Conservation (phyloP, 78 protist species). For the Dictyostelium intermedium region DNA sequence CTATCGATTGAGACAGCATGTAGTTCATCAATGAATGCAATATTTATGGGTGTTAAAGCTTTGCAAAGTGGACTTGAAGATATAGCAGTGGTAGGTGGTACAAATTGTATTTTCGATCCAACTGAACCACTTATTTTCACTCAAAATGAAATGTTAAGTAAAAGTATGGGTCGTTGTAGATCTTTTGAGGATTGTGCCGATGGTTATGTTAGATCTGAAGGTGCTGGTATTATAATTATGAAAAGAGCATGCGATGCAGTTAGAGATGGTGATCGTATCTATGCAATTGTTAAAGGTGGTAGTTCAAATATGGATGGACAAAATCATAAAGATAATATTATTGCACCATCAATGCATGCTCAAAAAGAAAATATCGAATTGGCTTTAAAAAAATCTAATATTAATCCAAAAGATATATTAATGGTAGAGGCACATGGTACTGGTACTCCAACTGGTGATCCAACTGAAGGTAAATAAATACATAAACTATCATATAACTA, state of each 20-base stretch:
- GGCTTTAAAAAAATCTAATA: background rate
- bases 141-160: slow-evolving; percentile 5
- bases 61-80: slow-evolving; percentile 67
- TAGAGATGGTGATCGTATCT: slow-evolving; percentile 10
- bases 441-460: slow-evolving; percentile 84
- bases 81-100: slow-evolving; percentile 84
- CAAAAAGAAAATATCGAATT: background rate
- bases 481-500: too few species aligned
- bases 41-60: slow-evolving; percentile 58
- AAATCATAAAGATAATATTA: background rate
- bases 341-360: slow-evolving; percentile 1
- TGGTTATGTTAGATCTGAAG: slow-evolving; percentile 92
- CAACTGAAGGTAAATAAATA: too few species aligned
- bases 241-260: background rate
- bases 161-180: slow-evolving; percentile 59
- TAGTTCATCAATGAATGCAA: slow-evolving; percentile 84
- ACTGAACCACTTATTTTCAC: background rate
- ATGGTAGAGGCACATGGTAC: slow-evolving; percentile 77
- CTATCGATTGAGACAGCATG: slow-evolving; percentile 93
- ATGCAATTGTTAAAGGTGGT: slow-evolving; percentile 14
- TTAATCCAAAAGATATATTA: background rate
- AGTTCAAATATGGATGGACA: slow-evolving; percentile 20
- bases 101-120: slow-evolving; percentile 59
- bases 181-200: slow-evolving; percentile 86
- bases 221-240: slow-evolving; percentile 25